A percentile compares a stretch with the other conserved stretches of the same genome.
phyloP scores from a whole-genome alignment of 1,284 basidiomycete species.

The Boletus hoseneyae region DNA sequence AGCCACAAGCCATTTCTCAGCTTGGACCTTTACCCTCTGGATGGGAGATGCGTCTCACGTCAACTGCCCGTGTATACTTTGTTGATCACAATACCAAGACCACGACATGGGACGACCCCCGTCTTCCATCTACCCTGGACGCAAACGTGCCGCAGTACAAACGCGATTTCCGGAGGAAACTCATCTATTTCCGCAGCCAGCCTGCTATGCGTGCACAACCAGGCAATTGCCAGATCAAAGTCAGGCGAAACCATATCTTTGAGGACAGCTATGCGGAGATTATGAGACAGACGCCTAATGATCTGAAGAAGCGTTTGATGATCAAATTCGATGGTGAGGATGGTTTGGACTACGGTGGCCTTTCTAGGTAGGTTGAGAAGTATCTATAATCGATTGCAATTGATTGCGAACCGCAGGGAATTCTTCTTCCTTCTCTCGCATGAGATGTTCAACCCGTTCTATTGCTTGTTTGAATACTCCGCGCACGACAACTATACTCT shows the following conservation, averaged over 20 bases:
- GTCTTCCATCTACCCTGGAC: slow-evolving; percentile 80
- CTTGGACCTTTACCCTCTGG: slow-evolving; percentile 90
- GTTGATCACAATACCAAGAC: slow-evolving; percentile 97
- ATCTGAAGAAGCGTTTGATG: slow-evolving; percentile 94
- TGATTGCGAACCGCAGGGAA: slow-evolving; percentile 43
- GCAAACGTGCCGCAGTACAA: slow-evolving; percentile 96
- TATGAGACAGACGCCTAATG: slow-evolving; percentile 91
- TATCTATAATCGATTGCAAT: not conserved
- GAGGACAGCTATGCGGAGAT: slow-evolving; percentile 96
- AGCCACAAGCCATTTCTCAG: slow-evolving; percentile 87
- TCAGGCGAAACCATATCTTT: slow-evolving; percentile 90
- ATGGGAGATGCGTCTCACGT: slow-evolving; percentile 97
- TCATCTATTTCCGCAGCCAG: slow-evolving; percentile 96
- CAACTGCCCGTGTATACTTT: slow-evolving; percentile 92
- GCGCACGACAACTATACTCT: slow-evolving; percentile 97
- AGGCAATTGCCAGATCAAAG: slow-evolving; percentile 94
- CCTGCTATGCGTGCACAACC: slow-evolving; percentile 86
- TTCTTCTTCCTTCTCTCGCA: slow-evolving; percentile 92
- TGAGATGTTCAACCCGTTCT: slow-evolving; percentile 96
- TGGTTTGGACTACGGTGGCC: slow-evolving; percentile 92
- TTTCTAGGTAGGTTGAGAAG: slow-evolving; percentile 63
- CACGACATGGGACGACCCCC: slow-evolving; percentile 97
- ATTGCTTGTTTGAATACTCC: slow-evolving; percentile 95
- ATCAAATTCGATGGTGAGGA: slow-evolving; percentile 98
- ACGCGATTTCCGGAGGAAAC: slow-evolving; percentile 93